Evolutionary conservation across 441 rosid species (phyloP).

Genomic region (Aleurites moluccanus): DNA sequence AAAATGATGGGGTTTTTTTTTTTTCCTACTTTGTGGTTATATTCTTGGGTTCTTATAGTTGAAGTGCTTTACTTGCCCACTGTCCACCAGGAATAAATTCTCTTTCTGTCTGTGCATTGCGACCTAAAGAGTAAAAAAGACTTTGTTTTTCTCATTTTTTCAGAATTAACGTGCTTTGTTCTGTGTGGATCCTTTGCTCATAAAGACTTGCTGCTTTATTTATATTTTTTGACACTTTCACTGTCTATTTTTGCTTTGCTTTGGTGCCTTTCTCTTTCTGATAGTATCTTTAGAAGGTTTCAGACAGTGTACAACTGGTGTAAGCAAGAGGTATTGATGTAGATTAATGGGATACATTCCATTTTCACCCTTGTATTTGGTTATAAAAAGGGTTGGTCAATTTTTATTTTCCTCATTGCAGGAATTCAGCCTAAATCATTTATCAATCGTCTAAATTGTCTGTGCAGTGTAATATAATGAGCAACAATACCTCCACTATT

Average conservation of each 20-base stretch:
- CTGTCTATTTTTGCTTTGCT: constrained; percentile 17
- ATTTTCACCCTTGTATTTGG: constrained; percentile 26
- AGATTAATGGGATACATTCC: constrained; percentile 27
- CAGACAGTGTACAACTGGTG: constrained; percentile 26
- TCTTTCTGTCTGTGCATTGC: constrained; percentile 29
- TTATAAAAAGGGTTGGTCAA: constrained; percentile 40
- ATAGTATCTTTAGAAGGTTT: constrained; percentile 29
- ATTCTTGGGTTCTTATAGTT: constrained; percentile 34
- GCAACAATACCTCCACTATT: constrained; percentile 28
- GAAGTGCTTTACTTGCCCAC: constrained; percentile 29
- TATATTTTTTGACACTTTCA: constrained; percentile 18
- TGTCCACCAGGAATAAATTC: constrained; percentile 46
- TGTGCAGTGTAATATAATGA: constrained; percentile 25
- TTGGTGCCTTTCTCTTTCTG: constrained; percentile 40
- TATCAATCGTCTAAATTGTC: constrained; percentile 15
- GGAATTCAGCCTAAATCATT: constrained; percentile 26
- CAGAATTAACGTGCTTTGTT: constrained; percentile 29
- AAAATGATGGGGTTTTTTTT: background rate
- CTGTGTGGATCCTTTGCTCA: constrained; percentile 38
- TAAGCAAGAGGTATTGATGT: constrained; percentile 29
- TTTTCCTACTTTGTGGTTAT: constrained; percentile 19
- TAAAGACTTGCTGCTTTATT: constrained; percentile 33
- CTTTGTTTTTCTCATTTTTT: constrained; percentile 25
- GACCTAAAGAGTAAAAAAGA: background rate
- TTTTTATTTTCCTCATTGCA: constrained; percentile 37